Percentiles rank a stretch among this genome's conserved stretches.
phyloP scores from a whole-genome alignment of 2,329 filamentous ascomycete species.

The Neospermospora avenae region DNA sequence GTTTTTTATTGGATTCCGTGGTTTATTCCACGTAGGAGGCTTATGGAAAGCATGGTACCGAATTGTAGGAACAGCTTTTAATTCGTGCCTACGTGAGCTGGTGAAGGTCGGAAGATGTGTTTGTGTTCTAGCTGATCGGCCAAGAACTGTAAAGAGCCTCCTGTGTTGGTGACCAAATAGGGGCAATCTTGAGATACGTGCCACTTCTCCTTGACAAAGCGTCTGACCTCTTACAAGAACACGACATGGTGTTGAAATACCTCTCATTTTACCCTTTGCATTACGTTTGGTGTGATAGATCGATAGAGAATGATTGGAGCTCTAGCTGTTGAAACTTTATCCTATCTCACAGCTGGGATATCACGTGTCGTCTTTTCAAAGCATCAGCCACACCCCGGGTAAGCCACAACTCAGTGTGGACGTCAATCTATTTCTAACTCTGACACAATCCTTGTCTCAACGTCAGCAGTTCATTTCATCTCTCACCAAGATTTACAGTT shows the following conservation, averaged over 20 bases:
- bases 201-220: background rate
- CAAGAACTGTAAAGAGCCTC: background rate
- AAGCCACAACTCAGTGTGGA: background rate
- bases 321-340: background rate
- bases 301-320: background rate
- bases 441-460: background rate
- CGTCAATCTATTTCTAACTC: conserved; percentile 24
- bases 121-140: background rate
- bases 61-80: background rate
- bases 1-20: no score
- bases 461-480: conserved; percentile 2
- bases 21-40: background rate
- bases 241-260: background rate
- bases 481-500: background rate
- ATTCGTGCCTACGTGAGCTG: background rate
- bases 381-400: background rate
- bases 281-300: background rate
- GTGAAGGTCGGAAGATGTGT: background rate
- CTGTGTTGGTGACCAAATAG: background rate
- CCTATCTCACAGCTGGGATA: background rate
- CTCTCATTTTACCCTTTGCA: conserved; percentile 2
- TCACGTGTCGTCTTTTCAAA: background rate
- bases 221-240: background rate
- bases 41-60: background rate
- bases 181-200: background rate